Evolutionary conservation across 116 monocot genomes (phyloP).

Genomic region (Zostera marina): DNA sequence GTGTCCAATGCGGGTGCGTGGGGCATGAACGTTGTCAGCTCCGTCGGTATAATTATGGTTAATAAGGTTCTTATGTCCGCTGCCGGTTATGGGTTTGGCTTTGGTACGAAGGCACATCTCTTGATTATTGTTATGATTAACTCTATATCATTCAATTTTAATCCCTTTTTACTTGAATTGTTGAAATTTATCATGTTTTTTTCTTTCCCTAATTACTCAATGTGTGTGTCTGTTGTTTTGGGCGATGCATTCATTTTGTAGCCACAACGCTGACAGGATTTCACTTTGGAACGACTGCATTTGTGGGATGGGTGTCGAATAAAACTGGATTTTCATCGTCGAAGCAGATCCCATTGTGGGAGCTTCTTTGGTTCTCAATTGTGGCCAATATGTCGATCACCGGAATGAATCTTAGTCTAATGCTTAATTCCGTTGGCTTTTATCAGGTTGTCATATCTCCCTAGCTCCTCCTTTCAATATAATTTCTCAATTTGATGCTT

Average conservation of each 20-base stretch:
- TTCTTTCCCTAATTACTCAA: too few relatives aligned
- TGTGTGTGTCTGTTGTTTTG: slow-evolving; percentile 1
- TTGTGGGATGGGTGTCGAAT: slow-evolving; percentile 79
- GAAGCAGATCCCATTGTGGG: slow-evolving; percentile 82
- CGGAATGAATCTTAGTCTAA: slow-evolving; percentile 94
- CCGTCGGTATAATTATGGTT: slow-evolving; percentile 92
- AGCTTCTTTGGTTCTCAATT: slow-evolving; percentile 89
- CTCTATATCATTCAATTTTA: background rate
- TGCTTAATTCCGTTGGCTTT: slow-evolving; percentile 96
- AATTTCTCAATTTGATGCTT: background rate
- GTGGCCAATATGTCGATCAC: slow-evolving; percentile 98
- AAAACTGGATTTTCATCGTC: slow-evolving; percentile 57
- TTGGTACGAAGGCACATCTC: slow-evolving; percentile 36
- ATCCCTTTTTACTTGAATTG: background rate
- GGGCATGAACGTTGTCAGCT: slow-evolving; percentile 98
- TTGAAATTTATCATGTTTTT: background rate
- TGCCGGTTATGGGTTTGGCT: slow-evolving; percentile 69
- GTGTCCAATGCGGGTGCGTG: slow-evolving; percentile 79
- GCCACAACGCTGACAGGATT: slow-evolving; percentile 90
- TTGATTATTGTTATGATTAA: background rate
- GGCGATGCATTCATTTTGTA: slow-evolving; percentile 12
- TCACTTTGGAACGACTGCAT: slow-evolving; percentile 77
- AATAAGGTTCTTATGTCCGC: slow-evolving; percentile 98
- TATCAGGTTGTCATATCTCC: slow-evolving; percentile 49
- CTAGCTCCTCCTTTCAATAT: too few relatives aligned